phyloP scores from a whole-genome alignment of 1,139 yeast genomes.

The Blastobotrys ciferrii region DNA sequence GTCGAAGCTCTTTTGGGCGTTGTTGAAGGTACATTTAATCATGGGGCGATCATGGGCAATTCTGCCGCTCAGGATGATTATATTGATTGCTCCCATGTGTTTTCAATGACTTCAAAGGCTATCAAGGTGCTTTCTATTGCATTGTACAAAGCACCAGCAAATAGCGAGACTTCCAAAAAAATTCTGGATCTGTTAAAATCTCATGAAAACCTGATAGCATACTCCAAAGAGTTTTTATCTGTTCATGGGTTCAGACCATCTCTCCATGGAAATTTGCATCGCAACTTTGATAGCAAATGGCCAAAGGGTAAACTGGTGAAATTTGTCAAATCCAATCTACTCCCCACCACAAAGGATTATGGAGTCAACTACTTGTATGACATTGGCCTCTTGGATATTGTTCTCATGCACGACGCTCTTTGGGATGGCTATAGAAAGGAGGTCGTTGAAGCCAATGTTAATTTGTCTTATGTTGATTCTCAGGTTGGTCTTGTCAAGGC shows the following conservation, averaged over 20 bases:
- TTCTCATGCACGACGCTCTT: constrained; percentile 46
- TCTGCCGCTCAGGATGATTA: constrained; percentile 22
- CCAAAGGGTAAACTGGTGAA: constrained; percentile 49
- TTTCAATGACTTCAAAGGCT: constrained; percentile 61
- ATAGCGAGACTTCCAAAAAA: constrained; percentile 6
- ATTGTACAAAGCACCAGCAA: constrained; percentile 49
- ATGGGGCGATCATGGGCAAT: not conserved
- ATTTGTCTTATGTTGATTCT: constrained; percentile 61
- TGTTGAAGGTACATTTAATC: constrained; percentile 9
- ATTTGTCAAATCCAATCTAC: constrained; percentile 38
- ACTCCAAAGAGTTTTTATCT: constrained; percentile 38
- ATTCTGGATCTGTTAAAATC: constrained; percentile 6
- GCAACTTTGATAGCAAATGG: constrained; percentile 50
- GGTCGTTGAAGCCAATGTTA: constrained; percentile 59
- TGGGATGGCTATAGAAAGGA: constrained; percentile 58
- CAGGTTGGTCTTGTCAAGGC: constrained; percentile 71
- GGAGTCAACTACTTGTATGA: constrained; percentile 60
- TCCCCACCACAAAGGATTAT: constrained; percentile 44
- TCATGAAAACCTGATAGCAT: constrained; percentile 13
- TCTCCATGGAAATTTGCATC: constrained; percentile 46
- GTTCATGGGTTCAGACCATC: constrained; percentile 45
- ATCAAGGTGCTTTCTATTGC: constrained; percentile 74
- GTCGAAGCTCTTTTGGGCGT: constrained; percentile 13
- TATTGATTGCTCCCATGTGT: constrained; percentile 53
- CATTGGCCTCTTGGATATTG: constrained; percentile 58